These are phyloP conservation scores for Aciculosporium take DNA, from an alignment of 2,329 filamentous ascomycete genomes.

Conservation along the genomic window DNA sequence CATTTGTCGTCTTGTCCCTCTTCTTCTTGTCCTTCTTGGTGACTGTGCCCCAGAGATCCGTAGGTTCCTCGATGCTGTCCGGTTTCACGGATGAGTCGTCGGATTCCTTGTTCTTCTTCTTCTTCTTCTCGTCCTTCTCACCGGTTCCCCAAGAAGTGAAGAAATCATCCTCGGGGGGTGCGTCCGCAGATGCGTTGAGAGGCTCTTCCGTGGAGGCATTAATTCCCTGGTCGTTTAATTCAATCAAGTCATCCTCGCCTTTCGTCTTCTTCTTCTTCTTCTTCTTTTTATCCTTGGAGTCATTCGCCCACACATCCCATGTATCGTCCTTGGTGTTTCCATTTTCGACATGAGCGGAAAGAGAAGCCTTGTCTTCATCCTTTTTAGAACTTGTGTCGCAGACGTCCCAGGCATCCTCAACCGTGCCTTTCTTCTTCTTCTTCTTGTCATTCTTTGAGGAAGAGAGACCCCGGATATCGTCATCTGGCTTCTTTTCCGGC, in stretches of 20 bases:
- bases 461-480: slow-evolving; percentile 12
- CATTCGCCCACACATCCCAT: not conserved
- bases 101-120: no score
- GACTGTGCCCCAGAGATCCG: slow-evolving; percentile 23
- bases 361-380: slow-evolving; percentile 8
- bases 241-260: slow-evolving; percentile 21
- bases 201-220: slow-evolving; percentile 13
- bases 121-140: slow-evolving; percentile 33
- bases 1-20: slow-evolving; percentile 39
- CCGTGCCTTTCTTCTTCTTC: slow-evolving; percentile 7
- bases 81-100: slow-evolving; percentile 22
- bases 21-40: slow-evolving; percentile 29
- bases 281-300: slow-evolving; percentile 22
- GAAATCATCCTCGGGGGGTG: slow-evolving; percentile 33
- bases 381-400: slow-evolving; percentile 5
- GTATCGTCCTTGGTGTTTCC: not conserved
- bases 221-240: slow-evolving; percentile 18
- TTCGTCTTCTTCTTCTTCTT: slow-evolving; percentile 35
- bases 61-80: slow-evolving; percentile 29
- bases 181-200: slow-evolving; percentile 16
- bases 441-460: slow-evolving; percentile 10
- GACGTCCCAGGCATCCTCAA: not conserved
- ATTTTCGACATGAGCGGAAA: slow-evolving; percentile 1
- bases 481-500: slow-evolving; percentile 3
- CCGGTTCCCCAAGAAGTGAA: slow-evolving; percentile 42